These are phyloP conservation scores for Acer negundo DNA, from an alignment of 345 rosid species.

Conservation along the genomic window DNA sequence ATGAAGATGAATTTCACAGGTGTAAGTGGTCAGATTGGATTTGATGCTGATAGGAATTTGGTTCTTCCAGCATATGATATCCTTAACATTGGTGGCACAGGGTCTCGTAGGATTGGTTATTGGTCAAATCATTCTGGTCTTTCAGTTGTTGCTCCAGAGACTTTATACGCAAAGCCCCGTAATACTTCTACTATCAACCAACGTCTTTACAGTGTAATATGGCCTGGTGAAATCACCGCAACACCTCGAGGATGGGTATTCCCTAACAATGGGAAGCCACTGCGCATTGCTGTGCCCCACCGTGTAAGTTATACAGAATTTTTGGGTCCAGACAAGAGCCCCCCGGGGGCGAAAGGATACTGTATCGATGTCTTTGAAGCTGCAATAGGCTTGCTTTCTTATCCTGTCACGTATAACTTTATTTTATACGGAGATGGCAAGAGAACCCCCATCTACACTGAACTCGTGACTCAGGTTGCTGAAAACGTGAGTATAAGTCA, in stretches of 20 bases:
- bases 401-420: conserved; percentile 75
- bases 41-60: conserved; percentile 57
- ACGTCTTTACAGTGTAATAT: conserved; percentile 56
- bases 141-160: conserved; percentile 65
- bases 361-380: conserved; percentile 94
- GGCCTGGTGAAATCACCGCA: conserved; percentile 76
- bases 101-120: conserved; percentile 71
- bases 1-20: conserved; percentile 69
- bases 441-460: conserved; percentile 61
- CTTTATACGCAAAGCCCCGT: conserved; percentile 51
- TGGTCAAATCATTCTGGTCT: conserved; percentile 87
- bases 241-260: conserved; percentile 90
- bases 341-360: conserved; percentile 80
- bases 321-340: conserved; percentile 52
- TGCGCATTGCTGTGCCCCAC: conserved; percentile 77
- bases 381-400: conserved; percentile 77
- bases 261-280: conserved; percentile 79
- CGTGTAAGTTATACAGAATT: conserved; percentile 63
- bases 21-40: conserved; percentile 61
- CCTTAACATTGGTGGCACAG: conserved; percentile 69
- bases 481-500: conserved; percentile 54
- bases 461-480: conserved; percentile 59
- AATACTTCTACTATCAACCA: conserved; percentile 51
- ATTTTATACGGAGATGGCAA: conserved; percentile 65
- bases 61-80: conserved; percentile 72